Conservation (phyloP, 2,329 filamentous ascomycete genomes). For the Cryoendolithus antarcticus region DNA sequence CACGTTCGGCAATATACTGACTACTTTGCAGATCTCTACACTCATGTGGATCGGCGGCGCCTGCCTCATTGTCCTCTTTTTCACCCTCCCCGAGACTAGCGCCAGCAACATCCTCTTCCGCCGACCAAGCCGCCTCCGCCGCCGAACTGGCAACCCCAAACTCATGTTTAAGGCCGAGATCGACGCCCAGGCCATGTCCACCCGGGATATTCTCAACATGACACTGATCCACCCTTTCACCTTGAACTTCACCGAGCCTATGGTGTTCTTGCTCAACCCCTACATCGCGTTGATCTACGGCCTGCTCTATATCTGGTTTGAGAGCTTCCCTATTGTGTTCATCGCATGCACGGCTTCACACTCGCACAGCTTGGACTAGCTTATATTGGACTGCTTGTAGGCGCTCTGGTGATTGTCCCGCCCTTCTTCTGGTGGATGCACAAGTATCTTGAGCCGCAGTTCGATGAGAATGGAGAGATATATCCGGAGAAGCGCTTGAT, state of each 20-base stretch:
- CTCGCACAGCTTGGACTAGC: conserved; percentile 25
- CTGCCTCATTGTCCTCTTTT: conserved; percentile 17
- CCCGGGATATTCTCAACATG: conserved; percentile 30
- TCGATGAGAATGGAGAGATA: conserved; percentile 29
- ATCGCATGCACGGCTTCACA: conserved; percentile 27
- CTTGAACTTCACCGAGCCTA: conserved; percentile 29
- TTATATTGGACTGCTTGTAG: conserved; percentile 29
- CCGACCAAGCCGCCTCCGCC: conserved; percentile 32
- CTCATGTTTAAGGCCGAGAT: conserved; percentile 29
- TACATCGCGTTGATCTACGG: conserved; percentile 33
- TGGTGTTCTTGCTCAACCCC: conserved; percentile 30
- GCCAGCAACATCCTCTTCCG: conserved; percentile 36
- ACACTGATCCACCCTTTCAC: conserved; percentile 30
- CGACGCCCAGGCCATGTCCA: conserved; percentile 21
- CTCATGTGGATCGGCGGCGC: conserved; percentile 18
- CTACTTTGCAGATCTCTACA: conserved; percentile 14
- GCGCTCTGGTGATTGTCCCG: conserved; percentile 24
- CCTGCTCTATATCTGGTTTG: conserved; percentile 34
- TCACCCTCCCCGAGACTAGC: conserved; percentile 39
- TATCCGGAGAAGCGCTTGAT: conserved; percentile 28
- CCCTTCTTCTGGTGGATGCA: conserved; percentile 28
- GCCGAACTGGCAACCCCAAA: conserved; percentile 23
- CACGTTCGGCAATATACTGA: conserved; percentile 19
- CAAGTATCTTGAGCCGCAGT: conserved; percentile 27
- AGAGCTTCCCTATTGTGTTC: conserved; percentile 34